Evolutionary conservation across 768 basidiomycete species (phyloP).

Genomic region (Mycena metata): DNA sequence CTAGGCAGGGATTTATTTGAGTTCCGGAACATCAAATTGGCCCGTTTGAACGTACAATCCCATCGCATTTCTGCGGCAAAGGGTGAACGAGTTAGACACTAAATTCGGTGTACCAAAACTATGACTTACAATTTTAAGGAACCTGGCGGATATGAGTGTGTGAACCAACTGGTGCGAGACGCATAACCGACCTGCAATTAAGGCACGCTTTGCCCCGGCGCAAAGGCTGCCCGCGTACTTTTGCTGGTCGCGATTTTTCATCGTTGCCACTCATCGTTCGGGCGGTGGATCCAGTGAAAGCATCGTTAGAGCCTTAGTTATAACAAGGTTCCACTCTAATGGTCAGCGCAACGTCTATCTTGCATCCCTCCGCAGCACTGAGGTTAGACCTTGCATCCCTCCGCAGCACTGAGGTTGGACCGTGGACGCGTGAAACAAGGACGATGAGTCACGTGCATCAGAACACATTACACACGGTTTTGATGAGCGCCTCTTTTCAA

Average conservation of each 20-base stretch:
- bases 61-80: slow-evolving; percentile 35
- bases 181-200: slow-evolving; percentile 35
- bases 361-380: too few species aligned
- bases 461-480: not conserved
- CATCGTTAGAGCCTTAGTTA: not conserved
- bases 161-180: too few species aligned
- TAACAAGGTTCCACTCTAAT: not conserved
- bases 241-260: not conserved
- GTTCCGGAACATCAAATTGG: not conserved
- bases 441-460: slow-evolving; percentile 4
- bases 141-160: not conserved
- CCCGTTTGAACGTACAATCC: slow-evolving; percentile 7
- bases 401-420: too few species aligned
- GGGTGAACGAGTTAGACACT: not conserved
- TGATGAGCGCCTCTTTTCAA: too few species aligned
- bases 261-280: not conserved
- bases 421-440: slow-evolving; percentile 3
- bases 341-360: too few species aligned
- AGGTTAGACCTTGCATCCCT: too few species aligned
- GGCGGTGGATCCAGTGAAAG: not conserved
- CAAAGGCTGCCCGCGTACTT: slow-evolving; percentile 50
- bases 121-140: slow-evolving; percentile 21
- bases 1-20: not conserved
- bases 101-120: too few species aligned
- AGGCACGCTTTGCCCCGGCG: slow-evolving; percentile 47